phyloP scores from a whole-genome alignment of 345 rosid species.

The Camelina neglecta region DNA sequence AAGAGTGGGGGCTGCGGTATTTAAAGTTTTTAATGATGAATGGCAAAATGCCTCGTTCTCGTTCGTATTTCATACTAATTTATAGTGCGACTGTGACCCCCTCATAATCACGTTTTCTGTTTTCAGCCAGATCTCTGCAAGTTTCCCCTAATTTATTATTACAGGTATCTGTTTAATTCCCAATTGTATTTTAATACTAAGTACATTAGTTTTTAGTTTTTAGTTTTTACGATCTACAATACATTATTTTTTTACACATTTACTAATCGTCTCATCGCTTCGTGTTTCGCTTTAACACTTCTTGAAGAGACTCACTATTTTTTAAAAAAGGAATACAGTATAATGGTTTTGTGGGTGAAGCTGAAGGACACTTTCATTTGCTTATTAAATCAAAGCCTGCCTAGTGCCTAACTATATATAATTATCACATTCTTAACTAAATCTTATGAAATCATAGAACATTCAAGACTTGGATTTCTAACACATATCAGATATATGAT shows the following conservation, averaged over 20 bases:
- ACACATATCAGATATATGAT: constrained; percentile 21
- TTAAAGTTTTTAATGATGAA: constrained; percentile 16
- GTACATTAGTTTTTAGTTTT: background rate
- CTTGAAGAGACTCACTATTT: background rate
- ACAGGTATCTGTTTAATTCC: background rate
- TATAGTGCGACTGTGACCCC: too few relatives aligned
- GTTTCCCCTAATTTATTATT: background rate
- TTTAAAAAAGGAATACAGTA: background rate
- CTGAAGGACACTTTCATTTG: background rate
- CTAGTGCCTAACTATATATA: background rate
- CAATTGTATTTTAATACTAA: constrained; percentile 5
- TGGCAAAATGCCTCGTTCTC: constrained; percentile 13
- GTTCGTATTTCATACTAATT: constrained; percentile 15
- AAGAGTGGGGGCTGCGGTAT: constrained; percentile 12
- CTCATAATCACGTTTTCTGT: constrained; percentile 38
- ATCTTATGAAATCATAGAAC: background rate
- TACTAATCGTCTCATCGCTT: background rate
- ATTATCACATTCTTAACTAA: background rate
- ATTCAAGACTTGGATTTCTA: background rate
- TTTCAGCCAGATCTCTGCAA: constrained; percentile 35
- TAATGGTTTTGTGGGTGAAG: constrained; percentile 29
- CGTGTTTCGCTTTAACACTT: background rate
- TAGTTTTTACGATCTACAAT: background rate
- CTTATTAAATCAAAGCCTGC: background rate
- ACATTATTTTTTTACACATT: background rate